Evolutionary conservation across 768 basidiomycete species (phyloP), one percentile per base, ranked within the genome.

Genomic region (Hypholoma fasciculare): DNA sequence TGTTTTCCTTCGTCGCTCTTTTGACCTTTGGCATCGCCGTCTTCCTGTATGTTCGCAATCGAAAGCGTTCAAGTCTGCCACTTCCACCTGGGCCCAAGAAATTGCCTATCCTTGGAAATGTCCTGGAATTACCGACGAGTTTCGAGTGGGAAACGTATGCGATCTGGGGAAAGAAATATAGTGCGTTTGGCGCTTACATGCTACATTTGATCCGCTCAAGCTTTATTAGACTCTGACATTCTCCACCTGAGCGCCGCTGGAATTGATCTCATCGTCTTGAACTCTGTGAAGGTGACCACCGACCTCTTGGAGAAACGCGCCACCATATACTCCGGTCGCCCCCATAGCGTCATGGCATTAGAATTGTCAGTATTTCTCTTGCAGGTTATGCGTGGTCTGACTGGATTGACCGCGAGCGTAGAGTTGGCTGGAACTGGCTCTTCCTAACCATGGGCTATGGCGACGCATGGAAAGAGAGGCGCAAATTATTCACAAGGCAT

Each of bases 141-240:
- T 74, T 71, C 20, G 70, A 74, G n/a, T 82, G 80, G 79, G 63
- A 78, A 54, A 69, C 73, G 23, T 81, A 76, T 56, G 37, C 68
- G 4, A 60, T 73, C 49, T 82, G 81, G 82, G 74, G 70, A 17
- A 65, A 71, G 52, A 69, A 75, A 67, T 81, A 74, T 46, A 71
- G 81, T 70, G 42, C 13, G 62, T 61, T 16, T 13, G 23, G 17
- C 19, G 17, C 17, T 39, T 46, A 17, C 7, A 9, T 20, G 26
- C 17, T 19, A 34, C 8, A 19, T 49, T 40, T 13, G 17, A 16
- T 42, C 27, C 17, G 14, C 17, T 9, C 19, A 47, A 36, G 49
- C 49, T 34, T 46, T 26, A 1, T 44, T 49, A 69, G 69, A 61
- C 9, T 67, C 67, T 1, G 67, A 66, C 47, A 65, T 71, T 3